Base-by-base conservation (phyloP, 805 yeast genomes). In the Wickerhamomyces alni region DNA sequence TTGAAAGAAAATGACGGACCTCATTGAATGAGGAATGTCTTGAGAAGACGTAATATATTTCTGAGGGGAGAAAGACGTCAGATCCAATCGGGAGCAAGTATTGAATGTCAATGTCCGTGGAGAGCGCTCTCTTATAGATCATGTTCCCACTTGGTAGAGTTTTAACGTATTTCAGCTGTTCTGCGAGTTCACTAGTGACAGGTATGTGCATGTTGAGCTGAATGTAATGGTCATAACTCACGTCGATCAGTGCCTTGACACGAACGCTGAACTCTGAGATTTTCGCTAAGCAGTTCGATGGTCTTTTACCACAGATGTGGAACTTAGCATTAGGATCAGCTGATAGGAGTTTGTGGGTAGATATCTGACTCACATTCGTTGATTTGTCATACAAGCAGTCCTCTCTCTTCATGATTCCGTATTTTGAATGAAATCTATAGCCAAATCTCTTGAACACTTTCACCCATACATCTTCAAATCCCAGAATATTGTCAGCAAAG, bases 381-480 rank as follows among this genome's bases (percentile, higher is more conserved):
- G 24, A 29, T 2, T 18, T 29, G 12, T 31, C 8, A 16, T 15
- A 31, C 19, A 60, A 46, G 1, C 54, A 24, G 21, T 40, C 17
- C 21, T 55, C 56, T 26, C 62, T 45, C 12, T 46, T 30, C 39
- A 38, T 47, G 11, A 47, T 35, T 32, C 58, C 59, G 4, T 37
- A n/a, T 32, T 57, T 63, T 18, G 59, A 45, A 41, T 67, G 70
- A 9, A 66, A 44, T 28, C 48, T 48, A 2, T 55, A 47, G 2
- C 49, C 39, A 32, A 59, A 53, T 3, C 45, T 35, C 0, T 48
- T 37, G 0, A 59, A 54, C 4, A 74, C 46, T 5, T 62, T 61
- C 3, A 66, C 57, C 73, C 80, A 72, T 1, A 66, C 70, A 38
- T 74, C 75, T 47, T 77, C 85, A 45, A 74, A 75, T 2, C 83